Evolutionary conservation across 208 protist genomes (phyloP).

Genomic region (Crithidia bombi): DNA sequence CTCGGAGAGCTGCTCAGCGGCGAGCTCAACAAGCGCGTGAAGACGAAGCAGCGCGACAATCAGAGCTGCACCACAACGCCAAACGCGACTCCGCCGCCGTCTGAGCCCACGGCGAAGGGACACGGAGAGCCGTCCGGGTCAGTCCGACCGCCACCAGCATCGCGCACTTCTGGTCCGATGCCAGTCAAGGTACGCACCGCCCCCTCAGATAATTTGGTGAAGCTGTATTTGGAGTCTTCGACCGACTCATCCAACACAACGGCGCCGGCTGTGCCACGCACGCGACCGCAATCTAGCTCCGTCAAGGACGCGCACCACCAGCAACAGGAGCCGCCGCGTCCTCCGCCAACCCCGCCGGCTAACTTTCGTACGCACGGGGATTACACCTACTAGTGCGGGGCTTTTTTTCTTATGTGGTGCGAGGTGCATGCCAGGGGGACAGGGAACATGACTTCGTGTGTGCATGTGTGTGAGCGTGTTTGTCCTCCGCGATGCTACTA

Average conservation of each 20-base stretch:
- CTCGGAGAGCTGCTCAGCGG: constrained; percentile 51
- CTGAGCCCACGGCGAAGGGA: neutral
- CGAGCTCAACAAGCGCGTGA: constrained; percentile 42
- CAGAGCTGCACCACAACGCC: neutral
- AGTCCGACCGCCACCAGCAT: neutral
- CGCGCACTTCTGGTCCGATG: neutral
- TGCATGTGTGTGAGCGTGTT: neutral
- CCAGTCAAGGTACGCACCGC: constrained; percentile 4
- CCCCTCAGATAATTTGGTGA: constrained; percentile 8
- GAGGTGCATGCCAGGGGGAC: neutral
- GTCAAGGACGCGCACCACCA: constrained; percentile 5
- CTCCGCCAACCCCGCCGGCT: constrained; percentile 6
- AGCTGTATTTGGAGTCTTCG: constrained; percentile 9
- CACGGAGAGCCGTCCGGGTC: neutral
- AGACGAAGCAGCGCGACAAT: constrained; percentile 21
- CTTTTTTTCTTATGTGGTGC: neutral
- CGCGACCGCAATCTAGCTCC: constrained; percentile 13
- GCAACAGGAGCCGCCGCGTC: constrained; percentile 4
- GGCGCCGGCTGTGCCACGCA: constrained; percentile 13
- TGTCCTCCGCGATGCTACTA: no score
- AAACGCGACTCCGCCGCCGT: neutral
- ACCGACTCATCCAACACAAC: neutral
- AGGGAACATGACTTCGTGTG: no score
- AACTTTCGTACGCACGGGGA: constrained; percentile 8
- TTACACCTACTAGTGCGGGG: constrained; percentile 1